A percentile compares a stretch with the other conserved stretches of the same genome.
phyloP scores from a whole-genome alignment of 805 yeast species.

The Suhomyces faveliae region DNA sequence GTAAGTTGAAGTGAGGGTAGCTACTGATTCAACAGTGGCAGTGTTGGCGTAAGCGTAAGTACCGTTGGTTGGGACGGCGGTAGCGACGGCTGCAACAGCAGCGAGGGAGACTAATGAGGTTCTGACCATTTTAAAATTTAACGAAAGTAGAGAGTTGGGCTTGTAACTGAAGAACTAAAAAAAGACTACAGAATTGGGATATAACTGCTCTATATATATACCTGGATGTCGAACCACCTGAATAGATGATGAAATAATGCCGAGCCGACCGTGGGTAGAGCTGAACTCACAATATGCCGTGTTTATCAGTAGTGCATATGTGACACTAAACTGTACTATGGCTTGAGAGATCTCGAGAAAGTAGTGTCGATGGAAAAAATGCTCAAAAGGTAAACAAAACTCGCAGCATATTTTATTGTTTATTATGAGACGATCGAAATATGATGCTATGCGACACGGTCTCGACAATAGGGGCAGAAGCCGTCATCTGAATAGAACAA shows the following conservation, averaged over 20 bases:
- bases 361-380: neutral
- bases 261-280: neutral
- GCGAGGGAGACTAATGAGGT: conserved; percentile 10
- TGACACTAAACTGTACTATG: neutral
- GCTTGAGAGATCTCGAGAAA: neutral
- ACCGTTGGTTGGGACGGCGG: conserved; percentile 16
- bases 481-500: neutral
- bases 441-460: neutral
- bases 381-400: neutral
- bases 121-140: conserved; percentile 9
- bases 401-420: neutral
- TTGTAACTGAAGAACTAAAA: conserved; percentile 5
- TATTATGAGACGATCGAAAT: neutral
- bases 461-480: neutral
- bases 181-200: neutral
- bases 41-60: conserved; percentile 15
- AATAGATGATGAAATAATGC: neutral
- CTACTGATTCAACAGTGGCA: conserved; percentile 1
- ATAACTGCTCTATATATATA: neutral
- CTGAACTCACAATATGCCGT: neutral
- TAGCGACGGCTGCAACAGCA: conserved; percentile 10
- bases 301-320: neutral
- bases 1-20: conserved; percentile 19
- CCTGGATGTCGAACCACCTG: neutral
- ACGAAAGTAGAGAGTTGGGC: conserved; percentile 17